Evolutionary conservation across 148 eudicot genomes (phyloP).

Genomic region (Persicaria tinctoria): DNA sequence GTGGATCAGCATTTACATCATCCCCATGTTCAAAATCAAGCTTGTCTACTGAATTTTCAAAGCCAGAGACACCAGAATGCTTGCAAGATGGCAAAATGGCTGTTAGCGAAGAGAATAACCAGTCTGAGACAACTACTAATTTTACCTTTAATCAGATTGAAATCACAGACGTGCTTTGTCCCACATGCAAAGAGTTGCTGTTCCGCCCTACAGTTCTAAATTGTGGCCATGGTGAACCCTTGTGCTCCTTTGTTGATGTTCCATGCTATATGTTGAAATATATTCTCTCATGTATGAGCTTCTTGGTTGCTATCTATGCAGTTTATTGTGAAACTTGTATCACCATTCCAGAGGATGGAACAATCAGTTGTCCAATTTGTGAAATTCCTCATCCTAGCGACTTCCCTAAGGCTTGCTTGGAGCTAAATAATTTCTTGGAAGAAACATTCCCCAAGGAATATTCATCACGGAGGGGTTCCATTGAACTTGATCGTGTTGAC

Average conservation of each 20-base stretch:
- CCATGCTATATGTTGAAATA: background rate
- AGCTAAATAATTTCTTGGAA: constrained; percentile 58
- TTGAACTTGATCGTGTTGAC: constrained; percentile 28
- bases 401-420: constrained; percentile 63
- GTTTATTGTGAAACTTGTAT: constrained; percentile 67
- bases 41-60: constrained; percentile 13
- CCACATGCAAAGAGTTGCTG: constrained; percentile 53
- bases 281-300: constrained; percentile 5
- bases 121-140: constrained; percentile 8
- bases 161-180: constrained; percentile 47
- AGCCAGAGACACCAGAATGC: constrained; percentile 13
- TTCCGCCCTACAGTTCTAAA: constrained; percentile 65
- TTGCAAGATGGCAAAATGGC: constrained; percentile 11
- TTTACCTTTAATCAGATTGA: constrained; percentile 28
- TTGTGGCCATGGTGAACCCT: constrained; percentile 72
- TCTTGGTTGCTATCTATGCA: constrained; percentile 15
- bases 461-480: constrained; percentile 27
- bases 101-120: constrained; percentile 21
- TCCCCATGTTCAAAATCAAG: constrained; percentile 9
- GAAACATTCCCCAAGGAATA: constrained; percentile 50
- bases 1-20: constrained; percentile 17
- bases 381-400: constrained; percentile 49
- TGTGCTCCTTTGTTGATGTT: constrained; percentile 6
- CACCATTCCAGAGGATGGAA: constrained; percentile 31
- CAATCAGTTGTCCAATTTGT: constrained; percentile 56